Evolutionary conservation across 208 protist species (phyloP).

Genomic region (Novymonas esmeraldas): DNA sequence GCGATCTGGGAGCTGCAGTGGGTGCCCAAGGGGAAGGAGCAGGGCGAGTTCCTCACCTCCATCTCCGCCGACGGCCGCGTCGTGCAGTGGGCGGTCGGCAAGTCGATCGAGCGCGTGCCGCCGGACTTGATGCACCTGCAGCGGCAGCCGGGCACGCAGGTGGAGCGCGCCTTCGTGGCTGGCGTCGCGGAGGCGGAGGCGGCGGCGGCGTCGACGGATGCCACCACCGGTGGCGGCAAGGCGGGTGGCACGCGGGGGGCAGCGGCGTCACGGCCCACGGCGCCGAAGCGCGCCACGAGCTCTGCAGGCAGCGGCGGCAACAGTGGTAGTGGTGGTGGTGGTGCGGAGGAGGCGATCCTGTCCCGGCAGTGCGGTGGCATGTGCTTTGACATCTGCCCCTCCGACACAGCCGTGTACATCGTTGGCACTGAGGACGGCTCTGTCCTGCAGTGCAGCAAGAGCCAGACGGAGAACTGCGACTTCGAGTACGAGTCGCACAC

Average conservation of each 20-base stretch:
- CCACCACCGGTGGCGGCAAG: slow-evolving; percentile 10
- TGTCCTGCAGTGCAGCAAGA: slow-evolving; percentile 96
- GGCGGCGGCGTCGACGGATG: slow-evolving; percentile 33
- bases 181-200: slow-evolving; percentile 60
- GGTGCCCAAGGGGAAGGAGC: slow-evolving; percentile 88
- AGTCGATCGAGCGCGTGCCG: slow-evolving; percentile 89
- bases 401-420: slow-evolving; percentile 92
- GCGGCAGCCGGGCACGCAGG: slow-evolving; percentile 70
- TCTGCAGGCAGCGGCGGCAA: neutral
- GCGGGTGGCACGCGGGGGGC: slow-evolving; percentile 3
- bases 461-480: slow-evolving; percentile 96
- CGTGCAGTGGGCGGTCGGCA: slow-evolving; percentile 95
- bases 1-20: slow-evolving; percentile 95
- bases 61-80: slow-evolving; percentile 96
- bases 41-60: slow-evolving; percentile 94
- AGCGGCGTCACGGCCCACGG: neutral
- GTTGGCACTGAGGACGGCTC: slow-evolving; percentile 96
- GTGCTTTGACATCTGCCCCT: slow-evolving; percentile 93
- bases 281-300: neutral
- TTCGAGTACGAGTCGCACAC: slow-evolving; percentile 92
- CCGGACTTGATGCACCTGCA: slow-evolving; percentile 94
- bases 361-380: slow-evolving; percentile 93
- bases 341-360: slow-evolving; percentile 86
- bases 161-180: slow-evolving; percentile 75
- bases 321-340: slow-evolving; percentile 9